A percentile compares a stretch with the other conserved stretches of the same genome.
Conservation (phyloP, 2,329 filamentous ascomycete genomes). For the Pyricularia sp. region DNA sequence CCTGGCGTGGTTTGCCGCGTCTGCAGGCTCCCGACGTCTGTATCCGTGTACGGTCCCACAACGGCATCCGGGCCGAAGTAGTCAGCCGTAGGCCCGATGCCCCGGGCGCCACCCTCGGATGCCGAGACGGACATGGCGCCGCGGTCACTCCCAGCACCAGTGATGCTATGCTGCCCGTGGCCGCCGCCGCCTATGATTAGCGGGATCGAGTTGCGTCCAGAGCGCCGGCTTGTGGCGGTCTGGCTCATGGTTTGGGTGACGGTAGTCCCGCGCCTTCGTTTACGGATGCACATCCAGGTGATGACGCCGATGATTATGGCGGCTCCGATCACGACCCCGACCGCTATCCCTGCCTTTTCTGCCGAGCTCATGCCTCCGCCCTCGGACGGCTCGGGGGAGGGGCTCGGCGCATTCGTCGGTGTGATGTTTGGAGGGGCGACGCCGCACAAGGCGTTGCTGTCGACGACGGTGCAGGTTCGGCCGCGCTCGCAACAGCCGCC, state of each 20-base stretch:
- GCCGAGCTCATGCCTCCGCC: slow-evolving; percentile 28
- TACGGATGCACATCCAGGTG: slow-evolving; percentile 37
- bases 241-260: slow-evolving; percentile 8
- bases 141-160: slow-evolving; percentile 10
- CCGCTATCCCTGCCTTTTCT: slow-evolving; percentile 47
- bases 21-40: slow-evolving; percentile 10
- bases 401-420: slow-evolving; percentile 13
- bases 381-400: slow-evolving; percentile 8
- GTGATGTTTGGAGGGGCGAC: slow-evolving; percentile 12
- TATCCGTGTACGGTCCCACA: slow-evolving; percentile 36
- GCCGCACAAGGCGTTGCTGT: slow-evolving; percentile 27
- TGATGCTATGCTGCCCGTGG: not conserved
- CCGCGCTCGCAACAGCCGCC: slow-evolving; percentile 40
- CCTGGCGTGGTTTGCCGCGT: slow-evolving; percentile 16
- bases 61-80: slow-evolving; percentile 36
- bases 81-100: slow-evolving; percentile 23
- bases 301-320: slow-evolving; percentile 30
- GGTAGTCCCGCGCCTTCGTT: slow-evolving; percentile 20
- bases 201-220: slow-evolving; percentile 8
- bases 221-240: not conserved
- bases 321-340: slow-evolving; percentile 37
- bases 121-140: slow-evolving; percentile 22
- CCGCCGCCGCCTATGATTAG: slow-evolving; percentile 6
- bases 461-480: slow-evolving; percentile 30
- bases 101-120: slow-evolving; percentile 7